Percentiles rank a stretch among this genome's conserved stretches.
Evolutionary conservation across 371 early-diverging fungal species (phyloP).

Genomic region (Circinella umbellata): DNA sequence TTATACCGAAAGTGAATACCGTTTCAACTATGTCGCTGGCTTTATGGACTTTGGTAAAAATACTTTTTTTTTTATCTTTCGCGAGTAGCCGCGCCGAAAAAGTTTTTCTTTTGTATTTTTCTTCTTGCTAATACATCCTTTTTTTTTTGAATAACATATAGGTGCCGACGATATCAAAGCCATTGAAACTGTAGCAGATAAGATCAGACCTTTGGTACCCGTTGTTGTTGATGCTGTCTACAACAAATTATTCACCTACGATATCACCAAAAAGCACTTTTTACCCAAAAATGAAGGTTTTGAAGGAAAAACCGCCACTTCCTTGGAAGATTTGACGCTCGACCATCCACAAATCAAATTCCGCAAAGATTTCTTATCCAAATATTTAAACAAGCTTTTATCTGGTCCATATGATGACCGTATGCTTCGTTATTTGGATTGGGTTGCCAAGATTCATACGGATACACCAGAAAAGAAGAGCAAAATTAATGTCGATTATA

Average conservation of each 20-base stretch:
- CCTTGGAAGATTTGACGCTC: conserved; percentile 55
- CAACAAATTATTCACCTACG: conserved; percentile 61
- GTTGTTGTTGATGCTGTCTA: conserved; percentile 82
- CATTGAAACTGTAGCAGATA: conserved; percentile 68
- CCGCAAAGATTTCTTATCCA: conserved; percentile 77
- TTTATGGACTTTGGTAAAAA: conserved; percentile 68
- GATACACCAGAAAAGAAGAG: conserved; percentile 77
- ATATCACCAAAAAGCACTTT: conserved; percentile 67
- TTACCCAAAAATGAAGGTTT: conserved; percentile 76
- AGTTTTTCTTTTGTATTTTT: neutral
- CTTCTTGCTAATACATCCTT: neutral
- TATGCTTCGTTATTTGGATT: conserved; percentile 78
- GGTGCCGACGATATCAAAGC: conserved; percentile 52
- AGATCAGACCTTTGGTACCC: conserved; percentile 75
- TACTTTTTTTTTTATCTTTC: neutral
- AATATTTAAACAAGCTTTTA: conserved; percentile 76
- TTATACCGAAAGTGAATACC: conserved; percentile 73
- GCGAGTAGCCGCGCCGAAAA: neutral
- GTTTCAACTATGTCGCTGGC: conserved; percentile 71
- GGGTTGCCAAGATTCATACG: conserved; percentile 71
- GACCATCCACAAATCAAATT: conserved; percentile 79
- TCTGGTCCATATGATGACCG: conserved; percentile 73
- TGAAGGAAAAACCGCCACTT: conserved; percentile 46
- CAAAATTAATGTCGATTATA: conserved; percentile 83
- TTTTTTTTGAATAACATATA: neutral